Percentiles rank a stretch among this genome's conserved stretches.
Evolutionary conservation across 306 rosid species (phyloP).

Genomic region (Hippophae tibetana): DNA sequence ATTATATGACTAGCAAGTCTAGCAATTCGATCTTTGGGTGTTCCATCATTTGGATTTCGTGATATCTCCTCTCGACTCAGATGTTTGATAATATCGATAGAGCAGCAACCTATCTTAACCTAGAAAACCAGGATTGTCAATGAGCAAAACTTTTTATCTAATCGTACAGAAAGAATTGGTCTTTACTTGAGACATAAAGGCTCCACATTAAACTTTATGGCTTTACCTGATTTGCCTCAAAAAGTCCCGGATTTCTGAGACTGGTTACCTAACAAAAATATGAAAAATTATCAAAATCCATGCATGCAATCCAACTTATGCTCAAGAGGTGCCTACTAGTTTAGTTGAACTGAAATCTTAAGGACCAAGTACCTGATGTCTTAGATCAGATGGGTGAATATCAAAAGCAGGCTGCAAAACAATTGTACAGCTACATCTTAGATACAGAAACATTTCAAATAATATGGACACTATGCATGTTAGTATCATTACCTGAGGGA

Average conservation of each 20-base stretch:
- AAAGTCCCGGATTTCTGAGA: constrained; percentile 71
- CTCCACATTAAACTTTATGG: background rate
- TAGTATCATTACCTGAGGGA: constrained; percentile 67
- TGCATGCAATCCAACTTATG: constrained; percentile 3
- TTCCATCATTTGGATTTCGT: constrained; percentile 47
- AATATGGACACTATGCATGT: constrained; percentile 11
- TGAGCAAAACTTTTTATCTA: background rate
- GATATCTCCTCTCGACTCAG: constrained; percentile 92
- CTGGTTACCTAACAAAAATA: constrained; percentile 51
- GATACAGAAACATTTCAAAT: background rate
- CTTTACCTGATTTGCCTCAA: constrained; percentile 89
- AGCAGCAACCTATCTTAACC: constrained; percentile 88
- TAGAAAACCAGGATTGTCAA: constrained; percentile 27
- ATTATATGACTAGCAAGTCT: constrained; percentile 75
- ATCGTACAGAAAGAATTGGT: background rate
- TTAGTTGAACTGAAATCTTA: constrained; percentile 14
- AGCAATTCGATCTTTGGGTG: constrained; percentile 70
- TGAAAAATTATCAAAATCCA: constrained; percentile 15
- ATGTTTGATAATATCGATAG: constrained; percentile 83
- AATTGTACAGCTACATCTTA: no score
- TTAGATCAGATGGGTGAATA: constrained; percentile 45
- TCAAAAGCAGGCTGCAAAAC: constrained; percentile 73
- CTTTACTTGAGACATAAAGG: background rate
- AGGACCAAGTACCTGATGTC: constrained; percentile 56
- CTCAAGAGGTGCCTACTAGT: background rate